Percentiles rank a stretch among this genome's conserved stretches.
phyloP scores from a whole-genome alignment of 2,329 filamentous ascomycete species.

The Apiospora sp. region DNA sequence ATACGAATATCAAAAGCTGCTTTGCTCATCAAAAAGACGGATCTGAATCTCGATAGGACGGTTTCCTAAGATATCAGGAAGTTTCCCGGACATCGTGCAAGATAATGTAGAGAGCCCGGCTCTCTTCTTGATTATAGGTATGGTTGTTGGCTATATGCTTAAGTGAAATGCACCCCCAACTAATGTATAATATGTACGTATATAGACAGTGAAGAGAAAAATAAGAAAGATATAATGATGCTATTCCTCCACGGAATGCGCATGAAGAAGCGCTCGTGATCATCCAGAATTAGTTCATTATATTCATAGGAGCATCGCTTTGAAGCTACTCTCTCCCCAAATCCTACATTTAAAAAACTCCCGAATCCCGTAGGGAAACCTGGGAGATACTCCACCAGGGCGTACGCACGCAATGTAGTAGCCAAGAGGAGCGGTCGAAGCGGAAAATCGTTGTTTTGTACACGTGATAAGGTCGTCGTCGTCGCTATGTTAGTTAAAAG shows the following conservation, averaged over 20 bases:
- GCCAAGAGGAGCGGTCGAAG: not conserved
- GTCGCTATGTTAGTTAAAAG: not conserved
- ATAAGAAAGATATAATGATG: slow-evolving; percentile 21
- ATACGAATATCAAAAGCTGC: not conserved
- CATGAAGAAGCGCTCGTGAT: slow-evolving; percentile 20
- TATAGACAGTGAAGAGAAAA: slow-evolving; percentile 3
- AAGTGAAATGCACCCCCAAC: not conserved
- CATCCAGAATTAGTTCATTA: slow-evolving; percentile 21
- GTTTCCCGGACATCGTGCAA: not conserved
- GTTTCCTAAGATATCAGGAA: too few species aligned
- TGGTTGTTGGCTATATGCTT: not conserved
- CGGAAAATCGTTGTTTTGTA: not conserved
- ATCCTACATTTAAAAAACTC: slow-evolving; percentile 4
- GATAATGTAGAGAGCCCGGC: not conserved
- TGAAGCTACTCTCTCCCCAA: not conserved
- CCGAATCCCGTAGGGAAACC: not conserved
- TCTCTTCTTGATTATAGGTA: not conserved
- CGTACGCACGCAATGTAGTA: not conserved
- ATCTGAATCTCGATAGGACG: not conserved
- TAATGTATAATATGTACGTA: not conserved
- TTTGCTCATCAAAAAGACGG: not conserved
- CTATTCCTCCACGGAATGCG: not conserved
- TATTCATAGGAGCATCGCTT: slow-evolving; percentile 9
- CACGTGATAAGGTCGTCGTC: slow-evolving; percentile 18
- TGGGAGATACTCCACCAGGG: not conserved